Percentiles rank a stretch among this genome's conserved stretches.
These are phyloP conservation scores for Cladosporium velox DNA, from an alignment of 2,329 filamentous ascomycete species.

Conservation along the genomic window DNA sequence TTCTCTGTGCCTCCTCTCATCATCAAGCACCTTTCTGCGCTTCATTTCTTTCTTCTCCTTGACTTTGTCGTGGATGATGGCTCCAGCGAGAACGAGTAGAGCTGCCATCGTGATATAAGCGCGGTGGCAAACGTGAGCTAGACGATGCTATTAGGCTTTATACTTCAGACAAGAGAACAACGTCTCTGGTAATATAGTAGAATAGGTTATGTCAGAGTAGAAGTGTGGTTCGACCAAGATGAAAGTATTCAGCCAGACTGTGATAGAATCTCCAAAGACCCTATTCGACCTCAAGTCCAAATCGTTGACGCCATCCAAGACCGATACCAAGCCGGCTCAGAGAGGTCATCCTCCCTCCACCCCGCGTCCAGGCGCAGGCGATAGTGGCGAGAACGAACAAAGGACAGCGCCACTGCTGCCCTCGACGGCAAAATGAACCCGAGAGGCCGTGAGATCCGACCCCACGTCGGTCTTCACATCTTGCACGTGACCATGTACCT, in stretches of 20 bases:
- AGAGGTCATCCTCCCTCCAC: background rate
- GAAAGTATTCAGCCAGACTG: background rate
- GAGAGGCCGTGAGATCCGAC: background rate
- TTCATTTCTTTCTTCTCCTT: conserved; percentile 29
- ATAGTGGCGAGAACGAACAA: background rate
- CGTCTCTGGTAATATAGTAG: background rate
- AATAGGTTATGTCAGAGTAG: too few species aligned
- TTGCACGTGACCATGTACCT: background rate
- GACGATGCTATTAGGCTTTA: background rate
- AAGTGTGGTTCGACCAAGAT: background rate
- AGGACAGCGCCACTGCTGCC: background rate
- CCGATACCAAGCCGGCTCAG: background rate
- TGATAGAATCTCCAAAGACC: background rate
- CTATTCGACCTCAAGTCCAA: background rate
- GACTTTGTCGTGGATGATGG: conserved; percentile 29
- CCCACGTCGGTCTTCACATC: background rate
- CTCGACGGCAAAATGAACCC: background rate
- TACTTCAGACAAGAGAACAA: background rate
- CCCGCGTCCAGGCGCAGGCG: conserved; percentile 2
- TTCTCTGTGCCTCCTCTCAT: conserved; percentile 1
- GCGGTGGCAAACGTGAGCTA: background rate
- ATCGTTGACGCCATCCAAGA: conserved; percentile 20
- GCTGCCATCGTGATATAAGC: conserved; percentile 28
- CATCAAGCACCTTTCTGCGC: conserved; percentile 10
- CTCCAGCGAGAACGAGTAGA: conserved; percentile 29